Percentiles rank a stretch among this genome's conserved stretches.
phyloP scores from a whole-genome alignment of 306 rosid species.

The Rubus parviflorus region DNA sequence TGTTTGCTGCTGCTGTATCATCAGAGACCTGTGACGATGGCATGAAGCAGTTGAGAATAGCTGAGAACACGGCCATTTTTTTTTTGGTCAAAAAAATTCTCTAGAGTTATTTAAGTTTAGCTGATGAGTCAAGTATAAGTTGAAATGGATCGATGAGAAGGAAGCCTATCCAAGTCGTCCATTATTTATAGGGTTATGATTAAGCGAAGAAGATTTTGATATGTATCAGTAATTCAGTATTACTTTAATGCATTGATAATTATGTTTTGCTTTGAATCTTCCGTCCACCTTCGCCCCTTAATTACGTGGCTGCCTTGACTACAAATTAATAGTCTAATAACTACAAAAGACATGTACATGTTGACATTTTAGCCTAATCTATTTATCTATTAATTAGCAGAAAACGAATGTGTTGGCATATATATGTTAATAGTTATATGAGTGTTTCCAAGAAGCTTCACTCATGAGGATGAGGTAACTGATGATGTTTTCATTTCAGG shows the following conservation, averaged over 20 bases:
- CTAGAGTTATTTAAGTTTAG: background rate
- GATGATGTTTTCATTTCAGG: too few relatives aligned
- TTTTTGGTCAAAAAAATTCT: background rate
- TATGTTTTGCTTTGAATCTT: background rate
- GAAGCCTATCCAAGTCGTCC: background rate
- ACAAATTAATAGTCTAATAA: too few relatives aligned
- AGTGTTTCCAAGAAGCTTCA: background rate
- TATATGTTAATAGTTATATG: background rate
- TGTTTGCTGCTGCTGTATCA: background rate
- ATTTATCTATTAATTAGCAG: background rate
- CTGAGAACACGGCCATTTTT: background rate
- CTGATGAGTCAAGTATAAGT: background rate
- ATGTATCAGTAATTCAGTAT: background rate
- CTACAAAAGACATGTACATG: background rate
- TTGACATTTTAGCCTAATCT: background rate
- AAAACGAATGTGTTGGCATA: background rate
- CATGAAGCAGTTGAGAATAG: background rate
- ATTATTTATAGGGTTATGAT: background rate
- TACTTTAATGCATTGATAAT: background rate
- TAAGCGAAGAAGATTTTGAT: background rate
- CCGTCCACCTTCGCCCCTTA: background rate
- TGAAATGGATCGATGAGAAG: background rate
- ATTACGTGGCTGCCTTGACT: background rate
- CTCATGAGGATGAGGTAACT: background rate
- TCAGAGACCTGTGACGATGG: constrained; percentile 11